Conservation (phyloP, 192 early-diverging fungal genomes). For the Chytriomyces sp. region DNA sequence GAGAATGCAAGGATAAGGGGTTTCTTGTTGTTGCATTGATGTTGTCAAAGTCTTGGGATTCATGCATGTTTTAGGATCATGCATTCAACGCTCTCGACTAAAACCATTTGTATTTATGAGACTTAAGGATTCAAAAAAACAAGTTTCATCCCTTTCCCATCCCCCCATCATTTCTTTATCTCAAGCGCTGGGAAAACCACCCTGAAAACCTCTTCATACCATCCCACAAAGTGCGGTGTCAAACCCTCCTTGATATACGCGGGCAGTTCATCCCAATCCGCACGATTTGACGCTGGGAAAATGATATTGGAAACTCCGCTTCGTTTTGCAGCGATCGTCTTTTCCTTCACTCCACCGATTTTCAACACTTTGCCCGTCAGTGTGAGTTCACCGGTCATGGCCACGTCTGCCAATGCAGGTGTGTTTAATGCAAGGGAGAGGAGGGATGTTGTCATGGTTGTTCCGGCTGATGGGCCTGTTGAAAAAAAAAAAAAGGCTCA, state of each 20-base stretch:
- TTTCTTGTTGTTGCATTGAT: too few species aligned
- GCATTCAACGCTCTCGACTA: too few species aligned
- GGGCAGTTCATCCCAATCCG: conserved; percentile 96
- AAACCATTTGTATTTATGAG: too few species aligned
- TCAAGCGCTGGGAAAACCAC: conserved; percentile 41
- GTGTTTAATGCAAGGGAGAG: conserved; percentile 87
- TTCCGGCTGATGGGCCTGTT: conserved; percentile 89
- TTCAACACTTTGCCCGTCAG: conserved; percentile 96
- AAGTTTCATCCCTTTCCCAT: too few species aligned
- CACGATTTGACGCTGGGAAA: conserved; percentile 87
- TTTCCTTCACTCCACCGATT: conserved; percentile 97
- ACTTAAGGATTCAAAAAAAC: too few species aligned
- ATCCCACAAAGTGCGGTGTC: conserved; percentile 78
- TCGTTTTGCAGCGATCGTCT: conserved; percentile 96
- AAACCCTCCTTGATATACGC: conserved; percentile 92
- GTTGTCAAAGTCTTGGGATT: too few species aligned
- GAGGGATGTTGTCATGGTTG: conserved; percentile 94
- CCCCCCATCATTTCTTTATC: not conserved
- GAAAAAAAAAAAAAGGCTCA: too few species aligned
- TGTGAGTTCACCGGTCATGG: conserved; percentile 99
- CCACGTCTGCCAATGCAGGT: conserved; percentile 77
- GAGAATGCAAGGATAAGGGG: not conserved
- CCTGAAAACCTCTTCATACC: conserved; percentile 68
- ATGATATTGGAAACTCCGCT: conserved; percentile 86
- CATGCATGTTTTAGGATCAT: too few species aligned